phyloP scores from a whole-genome alignment of 2,329 filamentous ascomycete species.

The Chaetomiaceae sp. region DNA sequence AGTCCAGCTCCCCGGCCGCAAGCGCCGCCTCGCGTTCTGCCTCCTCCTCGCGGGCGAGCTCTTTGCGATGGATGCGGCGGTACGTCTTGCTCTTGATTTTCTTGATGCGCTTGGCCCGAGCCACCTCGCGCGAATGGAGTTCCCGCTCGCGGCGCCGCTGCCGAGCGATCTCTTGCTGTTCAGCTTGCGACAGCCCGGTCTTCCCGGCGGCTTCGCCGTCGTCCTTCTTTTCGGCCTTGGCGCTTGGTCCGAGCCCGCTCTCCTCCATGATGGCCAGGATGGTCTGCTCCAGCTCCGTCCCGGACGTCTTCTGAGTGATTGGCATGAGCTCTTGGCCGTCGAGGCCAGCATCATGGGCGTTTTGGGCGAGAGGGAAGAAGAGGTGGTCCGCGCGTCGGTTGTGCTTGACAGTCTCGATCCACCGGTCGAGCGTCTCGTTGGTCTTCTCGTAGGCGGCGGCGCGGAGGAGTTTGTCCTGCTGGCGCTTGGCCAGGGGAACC shows the following conservation, averaged over 20 bases:
- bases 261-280: conserved; percentile 88
- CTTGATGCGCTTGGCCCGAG: conserved; percentile 86
- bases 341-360: conserved; percentile 57
- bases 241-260: conserved; percentile 63
- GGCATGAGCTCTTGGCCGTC: conserved; percentile 62
- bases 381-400: conserved; percentile 90
- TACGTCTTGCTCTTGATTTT: conserved; percentile 99
- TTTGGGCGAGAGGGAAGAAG: conserved; percentile 77
- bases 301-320: conserved; percentile 57
- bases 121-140: conserved; percentile 80
- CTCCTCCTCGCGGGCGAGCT: conserved; percentile 51
- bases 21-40: conserved; percentile 47
- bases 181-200: conserved; percentile 58
- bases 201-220: conserved; percentile 55
- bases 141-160: conserved; percentile 78
- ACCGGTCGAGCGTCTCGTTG: conserved; percentile 83
- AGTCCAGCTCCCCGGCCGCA: conserved; percentile 57
- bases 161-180: conserved; percentile 66
- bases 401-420: conserved; percentile 92
- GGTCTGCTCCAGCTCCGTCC: conserved; percentile 77
- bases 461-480: conserved; percentile 82
- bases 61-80: conserved; percentile 83
- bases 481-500: conserved; percentile 76
- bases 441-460: conserved; percentile 82
- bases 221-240: conserved; percentile 52